phyloP scores from a whole-genome alignment of 768 basidiomycete species.

The Suillus sp. region DNA sequence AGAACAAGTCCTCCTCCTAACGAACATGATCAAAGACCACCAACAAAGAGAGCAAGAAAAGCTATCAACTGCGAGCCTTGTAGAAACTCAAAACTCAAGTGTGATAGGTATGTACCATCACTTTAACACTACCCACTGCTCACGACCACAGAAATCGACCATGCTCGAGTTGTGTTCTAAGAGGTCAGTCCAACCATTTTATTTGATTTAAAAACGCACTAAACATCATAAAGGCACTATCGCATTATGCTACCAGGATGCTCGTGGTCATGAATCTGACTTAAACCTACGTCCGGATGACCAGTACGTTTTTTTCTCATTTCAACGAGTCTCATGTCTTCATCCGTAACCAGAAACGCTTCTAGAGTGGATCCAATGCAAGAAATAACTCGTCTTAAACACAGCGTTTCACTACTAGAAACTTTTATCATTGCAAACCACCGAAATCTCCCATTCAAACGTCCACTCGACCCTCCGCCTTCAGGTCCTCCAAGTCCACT shows the following conservation, averaged over 20 bases:
- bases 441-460: constrained; percentile 30
- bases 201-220: constrained; percentile 17
- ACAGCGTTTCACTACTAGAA: constrained; percentile 42
- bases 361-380: constrained; percentile 41
- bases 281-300: constrained; percentile 60
- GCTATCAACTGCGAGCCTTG: constrained; percentile 91
- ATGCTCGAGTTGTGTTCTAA: constrained; percentile 84
- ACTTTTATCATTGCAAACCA: constrained; percentile 37
- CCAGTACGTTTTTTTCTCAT: constrained; percentile 18
- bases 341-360: constrained; percentile 28
- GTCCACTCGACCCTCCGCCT: constrained; percentile 27
- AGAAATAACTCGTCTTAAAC: constrained; percentile 43
- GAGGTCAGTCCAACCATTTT: constrained; percentile 50
- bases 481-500: constrained; percentile 41
- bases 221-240: constrained; percentile 60
- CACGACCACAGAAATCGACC: constrained; percentile 65
- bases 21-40: constrained; percentile 63
- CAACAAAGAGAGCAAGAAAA: constrained; percentile 82
- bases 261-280: constrained; percentile 62
- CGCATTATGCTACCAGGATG: constrained; percentile 79
- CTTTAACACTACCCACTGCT: neutral
- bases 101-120: constrained; percentile 64
- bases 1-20: constrained; percentile 49
- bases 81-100: constrained; percentile 85
- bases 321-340: constrained; percentile 6